Evolutionary conservation across 1,284 basidiomycete species (phyloP), one percentile per base, ranked within the genome.

Genomic region (Melampsora larici-populina): DNA sequence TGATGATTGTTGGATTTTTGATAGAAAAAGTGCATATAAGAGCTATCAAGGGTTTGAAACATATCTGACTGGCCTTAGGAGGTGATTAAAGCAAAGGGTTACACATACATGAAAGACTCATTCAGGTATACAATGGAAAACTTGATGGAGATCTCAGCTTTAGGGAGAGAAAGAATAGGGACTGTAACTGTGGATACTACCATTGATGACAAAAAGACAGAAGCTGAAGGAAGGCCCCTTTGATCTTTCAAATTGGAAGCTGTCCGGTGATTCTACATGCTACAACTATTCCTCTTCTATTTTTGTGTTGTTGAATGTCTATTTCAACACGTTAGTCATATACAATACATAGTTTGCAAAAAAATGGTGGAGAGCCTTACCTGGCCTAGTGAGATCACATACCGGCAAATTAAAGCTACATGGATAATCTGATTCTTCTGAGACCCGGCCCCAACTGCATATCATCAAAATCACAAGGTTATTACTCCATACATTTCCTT

Each of bases 371-470:
- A 33, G 21, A 24, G 11, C 49, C 71, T 74, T 29, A 74, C 71
- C 71, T 36, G 71, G 62, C 31, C 63, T 40, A 6, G 71, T 74
- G 2, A 74, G 63, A 74, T 74, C 71, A 36, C 71, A 74, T 3
- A 74, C 62, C 51, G 62, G 71, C 46, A 74, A 66, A 48, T 74
- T 74, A 31, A 74, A 74, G 36, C 71, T 74, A 33, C 71, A 74
- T 49, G 46, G 62, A 55, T 65, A 62, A 51, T 74, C 71, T 36
- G 51, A 66, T 65, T 33, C 49, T 48, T 36, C 36, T 26, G 71
- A 63, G 66, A 40, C 63, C 31, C 62, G 24, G 64, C 71, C 66
- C 18, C 1, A n/a, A 26, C n/a, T n/a, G n/a, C n/a, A n/a, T n/a
- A 43, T 26, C 40, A 62, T 43, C 36, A 46, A 13, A 68, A 68